Base-by-base conservation (phyloP, 768 basidiomycete species). In the Phylloporus rhodoxanthus region DNA sequence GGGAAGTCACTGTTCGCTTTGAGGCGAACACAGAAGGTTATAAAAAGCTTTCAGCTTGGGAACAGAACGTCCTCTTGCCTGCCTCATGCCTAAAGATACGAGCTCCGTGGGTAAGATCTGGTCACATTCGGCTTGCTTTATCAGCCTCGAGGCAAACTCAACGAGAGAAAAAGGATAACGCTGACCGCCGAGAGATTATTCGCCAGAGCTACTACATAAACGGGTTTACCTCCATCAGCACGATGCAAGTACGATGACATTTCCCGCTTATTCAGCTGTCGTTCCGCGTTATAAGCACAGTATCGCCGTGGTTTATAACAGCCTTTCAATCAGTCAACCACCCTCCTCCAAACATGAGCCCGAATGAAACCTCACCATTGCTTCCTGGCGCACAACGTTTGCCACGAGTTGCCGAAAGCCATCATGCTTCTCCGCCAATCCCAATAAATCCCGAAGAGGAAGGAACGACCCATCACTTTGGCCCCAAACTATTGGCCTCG, bases 61-160 rank as follows among this genome's bases (percentile, higher is more conserved):
- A 69, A 68, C 59, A 56, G 4, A 36, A 40, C 6, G 17, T 8
- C 13, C 23, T 48, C 57, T 50, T 60, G 17, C 17, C 25, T 38
- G 51, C 51, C 55, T 60, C 61, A 45, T 70, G 59, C 40, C 48
- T 41, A 53, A 46, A 53, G 33, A 52, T 57, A 42, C 43, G 59
- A 57, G 42, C 38, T 36, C 20, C 28, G 10, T 29, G 28, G 28
- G 28, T 29, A 29, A 29, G 57, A 56, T n/a, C n/a, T n/a, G 36
- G 29, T 29, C 51, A 23, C 36, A 42, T 21, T 49, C 38, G 25
- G 37, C n/a, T 9, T 11, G 26, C 42, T 11, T 43, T 71, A 74
- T 72, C 59, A 70, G 76, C 77, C 77, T 77, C 72, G 74, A 77
- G 77, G 77, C 68, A 52, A 23, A 40, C 25, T 14, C 28, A 47